Percentiles rank a stretch among this genome's conserved stretches.
Evolutionary conservation across 2,329 filamentous ascomycete species (phyloP).

Genomic region (Aspergillus sp.): DNA sequence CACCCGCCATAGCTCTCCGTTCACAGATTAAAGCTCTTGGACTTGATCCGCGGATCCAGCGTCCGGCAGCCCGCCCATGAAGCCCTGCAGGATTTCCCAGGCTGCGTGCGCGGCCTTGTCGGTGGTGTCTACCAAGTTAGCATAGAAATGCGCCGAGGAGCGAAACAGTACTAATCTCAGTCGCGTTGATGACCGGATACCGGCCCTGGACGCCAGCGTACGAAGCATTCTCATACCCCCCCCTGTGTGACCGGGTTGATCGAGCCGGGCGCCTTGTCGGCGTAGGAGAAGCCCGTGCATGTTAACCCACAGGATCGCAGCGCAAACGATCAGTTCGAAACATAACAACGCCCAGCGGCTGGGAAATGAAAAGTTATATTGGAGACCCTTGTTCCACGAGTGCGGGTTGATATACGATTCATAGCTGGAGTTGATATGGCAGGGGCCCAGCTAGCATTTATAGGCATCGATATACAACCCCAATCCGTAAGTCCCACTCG

Average conservation of each 20-base stretch:
- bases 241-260: slow-evolving; percentile 36
- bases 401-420: slow-evolving; percentile 46
- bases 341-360: slow-evolving; percentile 49
- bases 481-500: no score
- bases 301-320: no score
- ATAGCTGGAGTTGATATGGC: slow-evolving; percentile 35
- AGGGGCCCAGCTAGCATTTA: slow-evolving; percentile 28
- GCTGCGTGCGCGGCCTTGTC: slow-evolving; percentile 46
- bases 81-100: slow-evolving; percentile 49
- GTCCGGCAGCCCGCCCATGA: slow-evolving; percentile 41
- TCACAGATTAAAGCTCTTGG: slow-evolving; percentile 49
- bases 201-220: slow-evolving; percentile 36
- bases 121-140: slow-evolving; percentile 38
- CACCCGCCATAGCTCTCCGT: slow-evolving; percentile 46
- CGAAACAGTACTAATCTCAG: slow-evolving; percentile 27
- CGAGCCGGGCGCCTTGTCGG: slow-evolving; percentile 29
- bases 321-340: no score
- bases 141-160: not conserved
- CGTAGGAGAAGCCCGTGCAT: slow-evolving; percentile 28
- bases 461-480: no score
- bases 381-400: slow-evolving; percentile 50
- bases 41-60: slow-evolving; percentile 42
- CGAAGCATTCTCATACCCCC: slow-evolving; percentile 37
- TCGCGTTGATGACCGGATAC: slow-evolving; percentile 43
- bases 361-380: slow-evolving; percentile 55